Conservation (phyloP, 176 grass and related monocot species). For the Oryza officinalis region DNA sequence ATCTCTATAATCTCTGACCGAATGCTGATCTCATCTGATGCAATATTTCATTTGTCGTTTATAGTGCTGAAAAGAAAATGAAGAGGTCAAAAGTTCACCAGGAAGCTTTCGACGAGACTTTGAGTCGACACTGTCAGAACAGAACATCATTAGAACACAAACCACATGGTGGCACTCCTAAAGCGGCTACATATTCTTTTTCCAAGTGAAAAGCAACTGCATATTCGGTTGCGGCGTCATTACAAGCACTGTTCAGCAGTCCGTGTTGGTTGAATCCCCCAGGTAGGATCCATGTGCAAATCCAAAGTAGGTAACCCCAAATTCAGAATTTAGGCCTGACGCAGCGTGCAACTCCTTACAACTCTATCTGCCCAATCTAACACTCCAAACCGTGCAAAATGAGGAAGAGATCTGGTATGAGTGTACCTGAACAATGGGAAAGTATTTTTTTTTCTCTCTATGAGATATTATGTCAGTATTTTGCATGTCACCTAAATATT, state of each 20-base stretch:
- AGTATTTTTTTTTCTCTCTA: too few relatives aligned
- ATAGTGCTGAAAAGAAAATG: neutral
- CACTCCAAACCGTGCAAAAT: neutral
- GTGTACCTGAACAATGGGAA: neutral
- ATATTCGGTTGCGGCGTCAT: constrained; percentile 31
- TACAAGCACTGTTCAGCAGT: neutral
- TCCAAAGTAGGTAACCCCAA: neutral
- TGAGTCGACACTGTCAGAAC: constrained; percentile 17
- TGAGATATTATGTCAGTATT: too few relatives aligned
- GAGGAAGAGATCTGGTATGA: neutral
- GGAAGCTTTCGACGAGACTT: neutral
- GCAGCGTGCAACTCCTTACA: constrained; percentile 15
- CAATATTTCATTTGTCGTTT: neutral
- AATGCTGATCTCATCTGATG: constrained; percentile 49
- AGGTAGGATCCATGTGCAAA: constrained; percentile 35
- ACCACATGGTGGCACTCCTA: constrained; percentile 32
- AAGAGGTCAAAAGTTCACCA: constrained; percentile 15
- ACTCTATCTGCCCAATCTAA: neutral
- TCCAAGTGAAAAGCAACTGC: constrained; percentile 34
- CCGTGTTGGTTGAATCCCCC: constrained; percentile 34
- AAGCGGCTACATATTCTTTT: neutral
- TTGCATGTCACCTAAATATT: too few relatives aligned
- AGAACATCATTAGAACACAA: constrained; percentile 8
- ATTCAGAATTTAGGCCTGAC: neutral
- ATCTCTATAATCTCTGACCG: constrained; percentile 32